A percentile compares a stretch with the other conserved stretches of the same genome.
These are phyloP conservation scores for Colletotrichum tropicale DNA, from an alignment of 2,329 filamentous ascomycete species.

Conservation along the genomic window DNA sequence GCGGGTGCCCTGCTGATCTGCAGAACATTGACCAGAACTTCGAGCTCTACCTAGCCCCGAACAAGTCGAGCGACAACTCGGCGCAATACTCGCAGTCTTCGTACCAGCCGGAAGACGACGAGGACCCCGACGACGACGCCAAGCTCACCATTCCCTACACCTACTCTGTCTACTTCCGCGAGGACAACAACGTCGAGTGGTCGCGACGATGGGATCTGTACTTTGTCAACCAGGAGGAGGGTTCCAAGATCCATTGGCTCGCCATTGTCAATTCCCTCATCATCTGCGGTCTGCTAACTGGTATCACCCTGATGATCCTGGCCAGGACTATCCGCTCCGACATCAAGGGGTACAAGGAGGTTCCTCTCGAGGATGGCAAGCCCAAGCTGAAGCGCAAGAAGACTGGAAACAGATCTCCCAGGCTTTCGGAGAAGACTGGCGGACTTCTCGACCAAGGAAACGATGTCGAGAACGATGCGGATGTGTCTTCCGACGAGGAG, in stretches of 20 bases:
- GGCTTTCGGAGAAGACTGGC: conserved; percentile 53
- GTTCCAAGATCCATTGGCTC: conserved; percentile 83
- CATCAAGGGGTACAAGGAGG: conserved; percentile 75
- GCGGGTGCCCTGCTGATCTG: conserved; percentile 72
- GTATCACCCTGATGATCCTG: conserved; percentile 81
- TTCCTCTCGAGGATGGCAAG: conserved; percentile 70
- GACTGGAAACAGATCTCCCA: conserved; percentile 28
- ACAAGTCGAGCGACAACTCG: conserved; percentile 55
- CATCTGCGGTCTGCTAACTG: conserved; percentile 79
- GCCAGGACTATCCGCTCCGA: conserved; percentile 79
- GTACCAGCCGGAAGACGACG: conserved; percentile 60
- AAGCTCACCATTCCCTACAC: conserved; percentile 80
- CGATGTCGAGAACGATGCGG: conserved; percentile 57
- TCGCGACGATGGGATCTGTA: conserved; percentile 86
- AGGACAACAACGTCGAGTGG: conserved; percentile 84
- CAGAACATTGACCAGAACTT: conserved; percentile 67
- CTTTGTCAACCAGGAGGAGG: conserved; percentile 86
- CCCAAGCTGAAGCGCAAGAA: conserved; percentile 56
- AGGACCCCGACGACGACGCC: conserved; percentile 66
- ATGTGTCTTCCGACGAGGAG: conserved; percentile 71
- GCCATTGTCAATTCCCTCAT: conserved; percentile 87
- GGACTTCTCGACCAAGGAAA: conserved; percentile 66
- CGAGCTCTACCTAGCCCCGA: conserved; percentile 70
- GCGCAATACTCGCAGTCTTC: conserved; percentile 62
- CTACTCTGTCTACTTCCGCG: conserved; percentile 89